Evolutionary conservation across 768 basidiomycete genomes (phyloP).

Genomic region (Fomitopsis pulvina): DNA sequence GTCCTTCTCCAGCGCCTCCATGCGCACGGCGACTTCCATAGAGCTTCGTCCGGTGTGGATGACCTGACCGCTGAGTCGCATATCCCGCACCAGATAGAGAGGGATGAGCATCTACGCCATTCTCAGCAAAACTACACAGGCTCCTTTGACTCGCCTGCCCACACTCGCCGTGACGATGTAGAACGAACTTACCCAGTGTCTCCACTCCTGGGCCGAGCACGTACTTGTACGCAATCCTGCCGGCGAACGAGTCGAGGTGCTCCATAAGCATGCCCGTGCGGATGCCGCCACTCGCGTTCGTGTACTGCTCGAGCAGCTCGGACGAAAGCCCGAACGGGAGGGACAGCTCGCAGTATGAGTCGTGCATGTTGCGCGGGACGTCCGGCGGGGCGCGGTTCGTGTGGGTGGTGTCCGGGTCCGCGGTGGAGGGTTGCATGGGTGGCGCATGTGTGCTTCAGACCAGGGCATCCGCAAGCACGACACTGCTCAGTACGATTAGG

Average conservation of each 20-base stretch:
- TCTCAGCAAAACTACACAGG: too few relatives aligned
- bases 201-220: constrained; percentile 59
- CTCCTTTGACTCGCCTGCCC: constrained; percentile 64
- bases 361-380: constrained; percentile 52
- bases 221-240: constrained; percentile 80
- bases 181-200: constrained; percentile 50
- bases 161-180: constrained; percentile 84
- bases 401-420: constrained; percentile 10
- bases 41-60: constrained; percentile 71
- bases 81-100: constrained; percentile 48
- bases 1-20: constrained; percentile 52
- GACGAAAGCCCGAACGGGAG: too few relatives aligned
- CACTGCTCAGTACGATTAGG: constrained; percentile 30
- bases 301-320: too few relatives aligned
- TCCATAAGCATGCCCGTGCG: constrained; percentile 72
- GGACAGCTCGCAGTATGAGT: too few relatives aligned
- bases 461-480: constrained; percentile 47
- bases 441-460: constrained; percentile 42
- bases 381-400: constrained; percentile 17
- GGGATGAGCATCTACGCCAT: too few relatives aligned
- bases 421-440: constrained; percentile 6
- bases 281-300: constrained; percentile 59
- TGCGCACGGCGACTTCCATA: constrained; percentile 80
- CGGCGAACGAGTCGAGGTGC: constrained; percentile 80
- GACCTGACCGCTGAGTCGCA: constrained; percentile 74